Base-by-base conservation (phyloP, 2,329 filamentous ascomycete genomes). In the Ophiostoma fasciatum region DNA sequence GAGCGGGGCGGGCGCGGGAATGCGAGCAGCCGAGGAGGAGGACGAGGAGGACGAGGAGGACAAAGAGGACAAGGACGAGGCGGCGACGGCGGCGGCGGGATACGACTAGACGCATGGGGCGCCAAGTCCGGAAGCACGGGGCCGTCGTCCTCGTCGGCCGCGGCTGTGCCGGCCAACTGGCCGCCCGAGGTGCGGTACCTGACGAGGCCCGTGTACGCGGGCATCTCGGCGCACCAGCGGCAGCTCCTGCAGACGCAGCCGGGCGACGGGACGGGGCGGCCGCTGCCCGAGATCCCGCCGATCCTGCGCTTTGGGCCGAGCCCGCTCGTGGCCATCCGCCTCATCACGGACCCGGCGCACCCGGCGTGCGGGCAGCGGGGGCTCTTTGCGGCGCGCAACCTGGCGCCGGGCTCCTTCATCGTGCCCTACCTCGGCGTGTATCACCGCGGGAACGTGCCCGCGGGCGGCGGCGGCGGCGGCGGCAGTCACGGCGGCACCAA, bases 361-460 rank as follows among this genome's bases (percentile, higher is more conserved):
- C 74, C 74, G 0, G 74, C 74, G 11, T 46, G 57, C 45, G 65
- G 66, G 4, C 74, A 79, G 51, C 53, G 49, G 34, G 74, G 74
- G 1, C 66, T 79, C 22, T 78, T 77, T 47, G 72, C 75, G 4
- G 54, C 66, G 1, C 61, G 60, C 7, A 50, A 63, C 36, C 61
- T 80, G 9, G 49, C 56, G 11, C 63, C 74, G 0, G 71, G 68
- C 2, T 55, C 60, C 2, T 64, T 78, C 29, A 62, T 79, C 33
- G 46, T 78, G n/a, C 65, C 67, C 14, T 80, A 79, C 49, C 56
- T 77, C 4, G 75, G 75, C 6, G 56, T 68, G 13, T 57, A 74
- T 31, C 74, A 79, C 52, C 56, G 58, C 1, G 42, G 56, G 14
- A 48, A 35, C 35, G 13, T 35, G 44, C 51, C 43, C 39, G 47